These are phyloP conservation scores for Nephelium lappaceum DNA, from an alignment of 345 rosid species.

Conservation along the genomic window DNA sequence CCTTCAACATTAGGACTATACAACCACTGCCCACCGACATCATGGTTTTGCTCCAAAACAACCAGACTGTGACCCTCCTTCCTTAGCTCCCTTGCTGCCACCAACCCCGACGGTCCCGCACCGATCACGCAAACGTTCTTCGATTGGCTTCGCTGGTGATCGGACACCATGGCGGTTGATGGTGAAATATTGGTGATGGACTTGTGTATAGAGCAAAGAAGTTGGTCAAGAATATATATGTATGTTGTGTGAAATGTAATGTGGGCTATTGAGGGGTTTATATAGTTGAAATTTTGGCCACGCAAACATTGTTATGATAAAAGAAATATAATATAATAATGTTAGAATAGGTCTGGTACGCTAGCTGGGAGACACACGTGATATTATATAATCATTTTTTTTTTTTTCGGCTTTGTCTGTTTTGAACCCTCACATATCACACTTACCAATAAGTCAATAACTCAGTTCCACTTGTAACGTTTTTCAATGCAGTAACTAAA, in stretches of 20 bases:
- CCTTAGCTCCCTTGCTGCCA: conserved; percentile 80
- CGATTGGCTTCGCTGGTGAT: conserved; percentile 11
- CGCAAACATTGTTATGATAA: not conserved
- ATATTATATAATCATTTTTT: conserved; percentile 32
- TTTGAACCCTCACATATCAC: not conserved
- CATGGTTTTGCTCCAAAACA: conserved; percentile 81
- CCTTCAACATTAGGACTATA: conserved; percentile 58
- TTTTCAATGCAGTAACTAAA: too few species aligned
- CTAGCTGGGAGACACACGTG: conserved; percentile 44
- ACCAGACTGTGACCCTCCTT: conserved; percentile 80
- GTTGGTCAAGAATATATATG: not conserved
- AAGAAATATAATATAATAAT: conserved; percentile 19
- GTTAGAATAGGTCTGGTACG: conserved; percentile 25
- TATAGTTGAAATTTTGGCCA: conserved; percentile 4
- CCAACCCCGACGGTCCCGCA: conserved; percentile 92
- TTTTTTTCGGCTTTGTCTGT: conserved; percentile 8
- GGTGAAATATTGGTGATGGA: not conserved
- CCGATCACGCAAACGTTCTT: conserved; percentile 88
- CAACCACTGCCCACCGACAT: conserved; percentile 93
- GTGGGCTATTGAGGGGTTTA: not conserved
- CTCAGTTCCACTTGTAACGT: too few species aligned
- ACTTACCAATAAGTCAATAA: too few species aligned
- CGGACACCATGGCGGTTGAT: conserved; percentile 49
- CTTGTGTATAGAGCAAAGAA: not conserved
- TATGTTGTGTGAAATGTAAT: not conserved